phyloP scores from a whole-genome alignment of 1,284 basidiomycete species.

The Cryptococcus sp. region DNA sequence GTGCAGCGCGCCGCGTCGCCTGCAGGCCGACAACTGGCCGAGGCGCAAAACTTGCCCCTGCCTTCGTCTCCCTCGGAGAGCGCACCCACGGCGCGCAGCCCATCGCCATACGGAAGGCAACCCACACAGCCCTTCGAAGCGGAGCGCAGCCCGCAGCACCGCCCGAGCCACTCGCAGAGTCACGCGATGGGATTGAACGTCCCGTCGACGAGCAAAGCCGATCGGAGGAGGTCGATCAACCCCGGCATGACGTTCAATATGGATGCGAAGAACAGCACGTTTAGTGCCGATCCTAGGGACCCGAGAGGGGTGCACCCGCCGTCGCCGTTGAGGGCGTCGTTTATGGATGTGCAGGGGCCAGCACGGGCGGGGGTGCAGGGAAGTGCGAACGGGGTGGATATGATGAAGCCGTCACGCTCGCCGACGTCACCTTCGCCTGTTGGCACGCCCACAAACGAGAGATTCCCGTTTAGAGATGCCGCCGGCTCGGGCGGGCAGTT shows the following conservation, averaged over 20 bases:
- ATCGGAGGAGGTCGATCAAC: constrained; percentile 49
- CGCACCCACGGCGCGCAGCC: background rate
- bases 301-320: constrained; percentile 39
- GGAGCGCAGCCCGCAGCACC: background rate
- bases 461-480: constrained; percentile 25
- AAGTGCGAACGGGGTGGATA: background rate
- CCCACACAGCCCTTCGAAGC: constrained; percentile 1
- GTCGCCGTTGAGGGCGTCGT: constrained; percentile 45
- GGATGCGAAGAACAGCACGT: constrained; percentile 37
- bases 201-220: constrained; percentile 39
- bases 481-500: background rate
- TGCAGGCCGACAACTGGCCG: constrained; percentile 11
- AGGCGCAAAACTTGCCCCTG: constrained; percentile 18
- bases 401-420: background rate
- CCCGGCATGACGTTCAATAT: constrained; percentile 48
- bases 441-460: constrained; percentile 11
- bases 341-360: constrained; percentile 27
- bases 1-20: constrained; percentile 16
- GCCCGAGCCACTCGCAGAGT: constrained; percentile 1
- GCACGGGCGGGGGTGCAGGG: background rate
- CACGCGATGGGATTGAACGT: constrained; percentile 35
- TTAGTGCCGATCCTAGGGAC: constrained; percentile 37
- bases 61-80: constrained; percentile 27
- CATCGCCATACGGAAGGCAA: constrained; percentile 9
- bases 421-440: constrained; percentile 5